These are phyloP conservation scores for Trichosporon coremiiforme DNA, from an alignment of 1,284 basidiomycete species.

Conservation along the genomic window DNA sequence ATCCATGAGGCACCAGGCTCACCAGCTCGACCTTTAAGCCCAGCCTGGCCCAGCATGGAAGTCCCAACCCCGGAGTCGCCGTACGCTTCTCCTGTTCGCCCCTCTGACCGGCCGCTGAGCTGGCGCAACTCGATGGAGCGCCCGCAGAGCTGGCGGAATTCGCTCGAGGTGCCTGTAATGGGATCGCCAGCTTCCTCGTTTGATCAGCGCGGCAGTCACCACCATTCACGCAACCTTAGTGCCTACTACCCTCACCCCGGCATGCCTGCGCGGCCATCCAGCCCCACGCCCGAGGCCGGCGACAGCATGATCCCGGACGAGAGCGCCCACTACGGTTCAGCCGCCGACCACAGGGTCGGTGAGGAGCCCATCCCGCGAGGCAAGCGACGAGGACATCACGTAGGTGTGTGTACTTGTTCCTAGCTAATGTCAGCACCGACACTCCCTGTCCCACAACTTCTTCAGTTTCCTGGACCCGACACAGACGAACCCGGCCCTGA, in stretches of 20 bases:
- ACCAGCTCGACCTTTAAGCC: neutral
- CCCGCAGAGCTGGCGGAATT: conserved; percentile 25
- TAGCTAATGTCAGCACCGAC: conserved; percentile 65
- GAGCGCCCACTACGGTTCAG: conserved; percentile 25
- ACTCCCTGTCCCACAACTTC: conserved; percentile 90
- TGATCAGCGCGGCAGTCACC: conserved; percentile 39
- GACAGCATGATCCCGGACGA: conserved; percentile 37
- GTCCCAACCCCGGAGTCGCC: conserved; percentile 7
- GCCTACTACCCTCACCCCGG: conserved; percentile 86
- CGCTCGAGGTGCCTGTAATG: conserved; percentile 23
- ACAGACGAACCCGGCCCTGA: conserved; percentile 44
- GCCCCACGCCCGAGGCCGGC: conserved; percentile 29
- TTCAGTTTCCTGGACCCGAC: conserved; percentile 79
- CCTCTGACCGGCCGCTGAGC: neutral
- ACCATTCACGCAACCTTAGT: conserved; percentile 84
- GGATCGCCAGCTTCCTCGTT: conserved; percentile 30
- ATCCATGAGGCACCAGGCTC: neutral
- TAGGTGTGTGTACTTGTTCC: conserved; percentile 31
- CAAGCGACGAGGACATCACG: conserved; percentile 73
- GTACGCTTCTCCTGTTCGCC: neutral
- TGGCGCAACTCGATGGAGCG: conserved; percentile 16
- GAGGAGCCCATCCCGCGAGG: conserved; percentile 52
- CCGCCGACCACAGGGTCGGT: conserved; percentile 23
- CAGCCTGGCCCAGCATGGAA: conserved; percentile 19
- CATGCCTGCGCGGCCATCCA: conserved; percentile 44